A percentile compares a stretch with the other conserved stretches of the same genome.
Evolutionary conservation across 2,329 filamentous ascomycete genomes (phyloP).

Genomic region (Pseudogymnoascus sp.): DNA sequence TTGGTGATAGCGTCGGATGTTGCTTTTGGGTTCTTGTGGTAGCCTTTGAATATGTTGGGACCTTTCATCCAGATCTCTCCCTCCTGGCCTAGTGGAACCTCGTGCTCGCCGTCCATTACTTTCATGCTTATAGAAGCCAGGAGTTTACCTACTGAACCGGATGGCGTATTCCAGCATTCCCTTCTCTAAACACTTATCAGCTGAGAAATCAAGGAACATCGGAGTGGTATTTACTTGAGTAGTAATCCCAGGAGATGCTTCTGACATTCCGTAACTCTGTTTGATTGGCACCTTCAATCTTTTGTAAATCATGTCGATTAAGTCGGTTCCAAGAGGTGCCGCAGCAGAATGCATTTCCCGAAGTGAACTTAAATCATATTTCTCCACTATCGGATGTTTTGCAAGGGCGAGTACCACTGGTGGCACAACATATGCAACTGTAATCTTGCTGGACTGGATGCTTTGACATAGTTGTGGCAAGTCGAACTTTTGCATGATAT

Average conservation of each 20-base stretch:
- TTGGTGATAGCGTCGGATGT: constrained; percentile 20
- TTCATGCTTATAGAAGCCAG: constrained; percentile 28
- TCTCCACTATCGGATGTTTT: constrained; percentile 65
- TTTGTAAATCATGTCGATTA: constrained; percentile 63
- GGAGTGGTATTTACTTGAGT: constrained; percentile 37
- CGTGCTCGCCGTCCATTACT: not conserved
- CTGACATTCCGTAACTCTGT: constrained; percentile 80
- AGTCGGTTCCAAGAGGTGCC: constrained; percentile 68
- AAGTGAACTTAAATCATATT: constrained; percentile 70
- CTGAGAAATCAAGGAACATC: not conserved
- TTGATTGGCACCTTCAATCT: constrained; percentile 69
- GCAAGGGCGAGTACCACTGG: constrained; percentile 69
- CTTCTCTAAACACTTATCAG: constrained; percentile 24
- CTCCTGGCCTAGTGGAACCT: not conserved
- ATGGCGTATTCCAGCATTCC: constrained; percentile 65
- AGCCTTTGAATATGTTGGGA: constrained; percentile 30
- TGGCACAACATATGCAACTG: constrained; percentile 69
- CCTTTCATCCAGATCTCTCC: constrained; percentile 15
- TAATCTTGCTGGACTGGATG: constrained; percentile 36
- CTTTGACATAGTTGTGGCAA: not conserved
- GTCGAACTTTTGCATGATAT: not conserved
- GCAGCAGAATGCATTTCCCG: constrained; percentile 78
- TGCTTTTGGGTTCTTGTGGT: constrained; percentile 28
- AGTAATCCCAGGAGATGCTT: constrained; percentile 72
- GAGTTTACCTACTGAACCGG: constrained; percentile 71